Evolutionary conservation across 164 flowering plant genomes (phyloP).

Genomic region (Stephania cephalantha): DNA sequence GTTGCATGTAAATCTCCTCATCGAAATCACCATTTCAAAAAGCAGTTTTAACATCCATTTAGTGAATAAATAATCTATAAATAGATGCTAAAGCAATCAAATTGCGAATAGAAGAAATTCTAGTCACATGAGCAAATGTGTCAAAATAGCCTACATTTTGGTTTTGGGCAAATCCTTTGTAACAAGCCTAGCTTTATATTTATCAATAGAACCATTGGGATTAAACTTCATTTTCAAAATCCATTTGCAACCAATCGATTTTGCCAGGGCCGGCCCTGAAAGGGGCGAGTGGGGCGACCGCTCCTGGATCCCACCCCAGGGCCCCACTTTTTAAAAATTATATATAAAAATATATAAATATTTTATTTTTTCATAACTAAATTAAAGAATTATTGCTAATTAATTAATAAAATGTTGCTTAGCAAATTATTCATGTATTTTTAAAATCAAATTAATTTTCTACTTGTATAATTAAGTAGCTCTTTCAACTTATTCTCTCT

Average conservation of each 20-base stretch:
- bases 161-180: background rate
- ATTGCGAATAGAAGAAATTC: background rate
- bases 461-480: too few relatives aligned
- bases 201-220: background rate
- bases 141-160: background rate
- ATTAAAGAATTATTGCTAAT: too few relatives aligned
- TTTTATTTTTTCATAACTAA: too few relatives aligned
- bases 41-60: background rate
- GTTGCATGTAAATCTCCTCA: background rate
- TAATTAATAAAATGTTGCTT: too few relatives aligned
- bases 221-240: conserved; percentile 3
- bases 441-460: too few relatives aligned
- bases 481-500: too few relatives aligned
- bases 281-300: too few relatives aligned
- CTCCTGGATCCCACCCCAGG: too few relatives aligned
- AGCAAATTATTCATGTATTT: too few relatives aligned
- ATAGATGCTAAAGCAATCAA: background rate
- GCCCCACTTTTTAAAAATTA: too few relatives aligned
- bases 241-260: background rate
- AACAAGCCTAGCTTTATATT: background rate
- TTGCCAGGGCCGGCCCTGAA: too few relatives aligned
- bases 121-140: background rate
- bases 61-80: background rate
- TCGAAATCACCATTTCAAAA: background rate
- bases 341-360: too few relatives aligned